Evolutionary conservation across 208 protist genomes (phyloP), one percentile per base, ranked within the genome.

Genomic region (Leptomonas pyrrhocoris): DNA sequence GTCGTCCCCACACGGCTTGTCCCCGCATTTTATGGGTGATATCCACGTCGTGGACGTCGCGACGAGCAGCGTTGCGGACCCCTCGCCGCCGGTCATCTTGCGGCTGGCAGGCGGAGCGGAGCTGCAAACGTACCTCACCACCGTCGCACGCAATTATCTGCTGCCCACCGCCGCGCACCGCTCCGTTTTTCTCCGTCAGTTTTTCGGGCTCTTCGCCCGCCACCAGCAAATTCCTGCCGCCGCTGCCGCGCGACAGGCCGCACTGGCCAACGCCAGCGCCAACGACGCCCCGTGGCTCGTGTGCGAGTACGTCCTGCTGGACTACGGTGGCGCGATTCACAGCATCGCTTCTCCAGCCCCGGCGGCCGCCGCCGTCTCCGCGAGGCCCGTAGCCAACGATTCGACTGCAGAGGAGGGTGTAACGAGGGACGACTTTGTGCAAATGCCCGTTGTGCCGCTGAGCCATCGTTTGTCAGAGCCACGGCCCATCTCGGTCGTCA

Each of bases 281-380:
- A 48, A 78, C n/a, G 46, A 83, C 3, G 83, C 83, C 15, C 88
- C 88, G 25, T 94, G 88, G 86, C 71, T 79, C 21, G 63, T 72
- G 12, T 71, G 82, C 13, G 80, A 84, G 36, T 77, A 84, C 50
- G 73, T 77, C 31, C 70, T 92, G 46, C 57, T 80, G 36, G 83
- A 92, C 64, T 92, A 88, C 68, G 86, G 84, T 21, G 84, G 80
- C 19, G 27, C 60, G 0, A 69, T 95, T 40, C 50, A 73, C 38
- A 77, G 73, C 28, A 61, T 94, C 18, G 11, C 31, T 5, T 60
- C 60, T 7, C 51, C 74, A 56, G 51, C 68, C 28, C 16, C 43
- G 16, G 36, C 62, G 19, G n/a, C 34, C 34, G 9, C 7, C 34
- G 7, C 34, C 3, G 34, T 38, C 34, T 38, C 7, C 34, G 34